These are phyloP conservation scores for Cerrena zonata DNA, from an alignment of 1,284 basidiomycete genomes.

Conservation along the genomic window DNA sequence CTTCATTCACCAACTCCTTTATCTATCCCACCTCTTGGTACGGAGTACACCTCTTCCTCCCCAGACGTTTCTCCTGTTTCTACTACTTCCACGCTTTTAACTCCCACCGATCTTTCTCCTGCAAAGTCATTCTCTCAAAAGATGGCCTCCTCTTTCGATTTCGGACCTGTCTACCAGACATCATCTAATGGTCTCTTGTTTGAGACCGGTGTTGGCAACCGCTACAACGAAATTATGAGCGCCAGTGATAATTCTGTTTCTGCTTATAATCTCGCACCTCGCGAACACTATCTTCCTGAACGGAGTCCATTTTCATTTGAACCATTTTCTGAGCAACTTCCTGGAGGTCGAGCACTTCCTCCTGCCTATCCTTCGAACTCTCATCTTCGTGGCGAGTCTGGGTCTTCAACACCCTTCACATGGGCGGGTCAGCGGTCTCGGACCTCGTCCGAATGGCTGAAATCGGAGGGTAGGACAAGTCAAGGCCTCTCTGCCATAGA, in stretches of 20 bases:
- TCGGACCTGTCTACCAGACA: conserved; percentile 25
- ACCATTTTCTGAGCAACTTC: conserved; percentile 41
- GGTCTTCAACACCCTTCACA: conserved; percentile 15
- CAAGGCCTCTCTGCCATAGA: conserved; percentile 16
- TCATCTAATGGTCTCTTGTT: conserved; percentile 27
- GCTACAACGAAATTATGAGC: conserved; percentile 17
- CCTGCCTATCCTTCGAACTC: conserved; percentile 19
- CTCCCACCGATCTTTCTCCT: conserved; percentile 65
- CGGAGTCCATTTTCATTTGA: conserved; percentile 40
- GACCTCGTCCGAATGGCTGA: conserved; percentile 30
- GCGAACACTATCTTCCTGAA: conserved; percentile 26
- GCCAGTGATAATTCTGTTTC: conserved; percentile 17
- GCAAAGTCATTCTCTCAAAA: conserved; percentile 54
- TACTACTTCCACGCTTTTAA: conserved; percentile 56
- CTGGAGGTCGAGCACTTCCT: conserved; percentile 33
- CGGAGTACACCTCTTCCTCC: conserved; percentile 41
- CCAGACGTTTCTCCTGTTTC: conserved; percentile 66
- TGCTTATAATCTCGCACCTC: conserved; percentile 24
- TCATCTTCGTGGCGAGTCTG: conserved; percentile 20
- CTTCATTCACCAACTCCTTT: conserved; percentile 64
- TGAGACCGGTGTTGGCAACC: conserved; percentile 22
- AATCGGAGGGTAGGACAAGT: conserved; percentile 23
- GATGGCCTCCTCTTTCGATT: conserved; percentile 45
- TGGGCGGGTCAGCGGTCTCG: conserved; percentile 25
- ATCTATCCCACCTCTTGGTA: conserved; percentile 29